These are phyloP conservation scores for Pachyrhizus erosus DNA, from an alignment of 306 rosid species.

Conservation along the genomic window DNA sequence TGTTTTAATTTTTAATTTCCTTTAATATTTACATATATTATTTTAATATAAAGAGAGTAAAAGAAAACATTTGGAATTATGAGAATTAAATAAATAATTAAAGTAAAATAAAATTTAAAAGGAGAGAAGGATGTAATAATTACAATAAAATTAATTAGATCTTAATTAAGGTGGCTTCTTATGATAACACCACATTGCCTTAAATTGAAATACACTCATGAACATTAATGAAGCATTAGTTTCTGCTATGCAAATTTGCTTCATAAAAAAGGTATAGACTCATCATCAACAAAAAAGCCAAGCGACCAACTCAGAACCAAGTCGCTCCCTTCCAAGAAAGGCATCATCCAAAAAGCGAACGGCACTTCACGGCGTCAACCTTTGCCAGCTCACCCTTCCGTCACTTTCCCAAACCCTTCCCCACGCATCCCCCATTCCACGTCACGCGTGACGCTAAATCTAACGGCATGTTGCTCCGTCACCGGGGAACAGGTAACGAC, in stretches of 20 bases:
- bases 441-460: constrained; percentile 47
- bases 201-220: neutral
- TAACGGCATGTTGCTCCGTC: constrained; percentile 39
- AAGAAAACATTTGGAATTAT: too few relatives aligned
- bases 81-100: too few relatives aligned
- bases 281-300: neutral
- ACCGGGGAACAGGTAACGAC: constrained; percentile 42
- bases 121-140: neutral
- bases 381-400: constrained; percentile 56
- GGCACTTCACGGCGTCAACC: constrained; percentile 30
- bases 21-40: too few relatives aligned
- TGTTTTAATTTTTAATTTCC: too few relatives aligned
- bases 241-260: neutral
- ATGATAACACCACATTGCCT: neutral
- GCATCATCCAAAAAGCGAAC: constrained; percentile 22
- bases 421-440: neutral
- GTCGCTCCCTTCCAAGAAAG: constrained; percentile 41
- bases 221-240: neutral
- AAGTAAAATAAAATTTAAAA: too few relatives aligned
- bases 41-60: too few relatives aligned
- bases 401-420: neutral
- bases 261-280: neutral
- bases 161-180: neutral
- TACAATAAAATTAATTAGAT: neutral
- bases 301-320: neutral